phyloP scores from a whole-genome alignment of 176 grass and related monocot genomes.

The Phragmites australis region DNA sequence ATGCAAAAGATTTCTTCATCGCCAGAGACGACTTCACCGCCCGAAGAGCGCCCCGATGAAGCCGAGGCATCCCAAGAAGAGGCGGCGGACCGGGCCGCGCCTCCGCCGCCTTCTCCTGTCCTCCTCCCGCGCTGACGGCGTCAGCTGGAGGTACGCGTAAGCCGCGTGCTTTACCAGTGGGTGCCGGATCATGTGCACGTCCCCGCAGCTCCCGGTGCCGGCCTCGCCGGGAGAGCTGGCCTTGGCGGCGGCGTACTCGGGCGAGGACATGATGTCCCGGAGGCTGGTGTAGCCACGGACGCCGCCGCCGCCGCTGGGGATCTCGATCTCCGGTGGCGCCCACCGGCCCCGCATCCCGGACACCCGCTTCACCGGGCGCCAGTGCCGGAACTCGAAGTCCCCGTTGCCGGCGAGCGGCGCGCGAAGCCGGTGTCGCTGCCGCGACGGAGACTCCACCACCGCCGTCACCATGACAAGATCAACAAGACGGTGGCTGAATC shows the following conservation, averaged over 20 bases:
- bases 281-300: conserved; percentile 65
- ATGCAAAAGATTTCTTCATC: neutral
- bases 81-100: conserved; percentile 19
- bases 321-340: conserved; percentile 55
- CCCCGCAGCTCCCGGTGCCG: neutral
- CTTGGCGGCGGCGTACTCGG: conserved; percentile 41
- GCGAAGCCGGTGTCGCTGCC: conserved; percentile 36
- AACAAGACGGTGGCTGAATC: neutral
- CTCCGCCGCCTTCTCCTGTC: neutral
- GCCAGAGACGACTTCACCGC: conserved; percentile 8
- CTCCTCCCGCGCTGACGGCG: conserved; percentile 43
- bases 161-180: conserved; percentile 83
- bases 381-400: conserved; percentile 58
- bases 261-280: conserved; percentile 73
- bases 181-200: conserved; percentile 74
- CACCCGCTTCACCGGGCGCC: conserved; percentile 22
- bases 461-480: conserved; percentile 42
- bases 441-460: conserved; percentile 41
- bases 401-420: neutral
- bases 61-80: conserved; percentile 37
- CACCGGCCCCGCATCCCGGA: conserved; percentile 15
- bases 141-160: conserved; percentile 71
- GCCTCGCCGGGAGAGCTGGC: conserved; percentile 29
- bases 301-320: conserved; percentile 36
- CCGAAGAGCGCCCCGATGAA: conserved; percentile 48